Evolutionary conservation across 2,329 filamentous ascomycete species (phyloP).

Genomic region (Fusarium hostae): DNA sequence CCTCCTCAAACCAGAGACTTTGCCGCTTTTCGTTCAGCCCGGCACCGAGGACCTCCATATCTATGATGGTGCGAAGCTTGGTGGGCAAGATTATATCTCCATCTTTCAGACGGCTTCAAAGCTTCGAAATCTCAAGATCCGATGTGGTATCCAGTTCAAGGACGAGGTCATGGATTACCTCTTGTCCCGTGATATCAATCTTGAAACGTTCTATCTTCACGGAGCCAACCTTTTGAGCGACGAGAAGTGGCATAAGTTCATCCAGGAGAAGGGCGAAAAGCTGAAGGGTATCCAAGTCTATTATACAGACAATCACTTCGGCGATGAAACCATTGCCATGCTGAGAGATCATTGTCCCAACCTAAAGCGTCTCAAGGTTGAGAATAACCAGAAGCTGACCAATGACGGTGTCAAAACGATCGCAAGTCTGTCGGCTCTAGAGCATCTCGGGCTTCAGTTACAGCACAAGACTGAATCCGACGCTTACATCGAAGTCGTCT

Average conservation of each 20-base stretch:
- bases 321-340: slow-evolving; percentile 73
- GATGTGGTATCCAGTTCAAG: slow-evolving; percentile 92
- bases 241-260: slow-evolving; percentile 76
- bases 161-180: slow-evolving; percentile 85
- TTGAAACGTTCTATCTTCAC: slow-evolving; percentile 82
- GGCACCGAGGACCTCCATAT: slow-evolving; percentile 62
- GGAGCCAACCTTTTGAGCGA: slow-evolving; percentile 87
- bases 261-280: slow-evolving; percentile 71
- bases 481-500: slow-evolving; percentile 70
- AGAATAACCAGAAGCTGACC: slow-evolving; percentile 80
- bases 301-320: slow-evolving; percentile 84
- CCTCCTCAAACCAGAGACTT: slow-evolving; percentile 63
- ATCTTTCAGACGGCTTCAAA: slow-evolving; percentile 81
- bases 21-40: slow-evolving; percentile 68
- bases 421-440: slow-evolving; percentile 68
- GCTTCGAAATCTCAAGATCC: slow-evolving; percentile 77
- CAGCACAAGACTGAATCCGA: slow-evolving; percentile 66
- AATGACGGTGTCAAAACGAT: slow-evolving; percentile 74
- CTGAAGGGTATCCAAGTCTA: slow-evolving; percentile 80
- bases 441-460: slow-evolving; percentile 80
- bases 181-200: slow-evolving; percentile 72
- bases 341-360: slow-evolving; percentile 73
- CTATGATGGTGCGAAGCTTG: slow-evolving; percentile 72
- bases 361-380: slow-evolving; percentile 80
- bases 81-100: slow-evolving; percentile 78